A percentile compares a stretch with the other conserved stretches of the same genome.
Conservation (phyloP, 2,329 filamentous ascomycete species). For the Hymenoscyphus occultus region DNA sequence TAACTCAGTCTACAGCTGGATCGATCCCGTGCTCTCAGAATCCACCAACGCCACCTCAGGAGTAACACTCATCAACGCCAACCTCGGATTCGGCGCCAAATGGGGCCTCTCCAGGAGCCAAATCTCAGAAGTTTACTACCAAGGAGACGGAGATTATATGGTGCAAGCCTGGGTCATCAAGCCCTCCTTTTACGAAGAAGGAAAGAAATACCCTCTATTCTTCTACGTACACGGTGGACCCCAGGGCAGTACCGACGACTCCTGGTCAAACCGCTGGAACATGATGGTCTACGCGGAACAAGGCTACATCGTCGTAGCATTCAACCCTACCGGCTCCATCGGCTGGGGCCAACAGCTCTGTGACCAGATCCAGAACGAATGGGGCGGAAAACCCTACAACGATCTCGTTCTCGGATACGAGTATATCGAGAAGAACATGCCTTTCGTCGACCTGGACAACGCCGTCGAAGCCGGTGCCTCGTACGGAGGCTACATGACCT, state of each 20-base stretch:
- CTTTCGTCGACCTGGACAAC: constrained; percentile 63
- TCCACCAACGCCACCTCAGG: constrained; percentile 23
- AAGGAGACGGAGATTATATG: constrained; percentile 26
- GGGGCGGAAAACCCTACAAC: constrained; percentile 66
- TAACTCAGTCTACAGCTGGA: constrained; percentile 64
- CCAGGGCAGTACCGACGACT: constrained; percentile 71
- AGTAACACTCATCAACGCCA: constrained; percentile 23
- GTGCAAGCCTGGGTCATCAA: constrained; percentile 56
- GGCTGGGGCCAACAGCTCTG: constrained; percentile 74
- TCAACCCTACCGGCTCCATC: constrained; percentile 78
- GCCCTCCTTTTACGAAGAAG: constrained; percentile 62
- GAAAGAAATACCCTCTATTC: constrained; percentile 26
- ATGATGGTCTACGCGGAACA: constrained; percentile 80
- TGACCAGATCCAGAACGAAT: constrained; percentile 42
- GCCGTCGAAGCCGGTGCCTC: constrained; percentile 71
- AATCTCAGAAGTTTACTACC: constrained; percentile 29
- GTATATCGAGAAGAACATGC: constrained; percentile 61
- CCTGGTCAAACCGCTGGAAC: constrained; percentile 82
- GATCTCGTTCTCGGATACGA: constrained; percentile 77
- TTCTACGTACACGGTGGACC: constrained; percentile 69
- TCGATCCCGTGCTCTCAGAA: constrained; percentile 24
- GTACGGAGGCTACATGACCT: constrained; percentile 73
- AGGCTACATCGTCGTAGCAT: constrained; percentile 75
- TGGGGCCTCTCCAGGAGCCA: constrained; percentile 23
- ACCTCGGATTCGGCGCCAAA: constrained; percentile 22